Percentiles rank a stretch among this genome's conserved stretches.
phyloP scores from a whole-genome alignment of 345 rosid species.

The Tarenaya hassleriana region DNA sequence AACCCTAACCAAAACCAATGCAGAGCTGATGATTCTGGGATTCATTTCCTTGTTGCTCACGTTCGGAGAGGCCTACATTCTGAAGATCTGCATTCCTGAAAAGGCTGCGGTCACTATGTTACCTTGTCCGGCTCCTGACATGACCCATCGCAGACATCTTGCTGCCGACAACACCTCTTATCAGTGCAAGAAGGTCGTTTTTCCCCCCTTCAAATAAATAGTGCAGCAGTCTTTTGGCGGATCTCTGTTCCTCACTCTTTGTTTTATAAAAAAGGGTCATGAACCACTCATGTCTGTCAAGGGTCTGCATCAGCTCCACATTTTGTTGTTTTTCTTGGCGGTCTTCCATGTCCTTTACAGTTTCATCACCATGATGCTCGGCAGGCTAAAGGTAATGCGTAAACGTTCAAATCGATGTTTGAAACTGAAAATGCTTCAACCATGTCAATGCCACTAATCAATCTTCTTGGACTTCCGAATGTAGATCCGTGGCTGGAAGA shows the following conservation, averaged over 20 bases:
- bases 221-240: neutral
- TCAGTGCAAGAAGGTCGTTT: constrained; percentile 41
- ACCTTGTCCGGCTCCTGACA: constrained; percentile 41
- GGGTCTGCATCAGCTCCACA: constrained; percentile 82
- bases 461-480: constrained; percentile 5
- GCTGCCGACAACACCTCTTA: constrained; percentile 31
- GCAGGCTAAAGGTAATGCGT: constrained; percentile 64
- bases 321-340: constrained; percentile 87
- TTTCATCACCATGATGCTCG: constrained; percentile 71
- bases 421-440: neutral
- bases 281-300: constrained; percentile 65
- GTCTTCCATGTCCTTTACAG: constrained; percentile 65
- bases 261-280: constrained; percentile 8
- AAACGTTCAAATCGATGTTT: neutral
- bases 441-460: neutral
- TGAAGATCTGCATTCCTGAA: constrained; percentile 55
- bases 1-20: constrained; percentile 4
- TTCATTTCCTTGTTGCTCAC: constrained; percentile 83
- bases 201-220: neutral
- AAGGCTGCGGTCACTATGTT: constrained; percentile 62
- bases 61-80: constrained; percentile 60
- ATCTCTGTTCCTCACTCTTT: neutral
- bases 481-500: constrained; percentile 93
- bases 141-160: constrained; percentile 39
- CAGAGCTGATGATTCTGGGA: constrained; percentile 93